Evolutionary conservation across 23 red algal genomes (phyloP), one percentile per base, ranked within the genome.

Genomic region (Rhodosorus marinus): DNA sequence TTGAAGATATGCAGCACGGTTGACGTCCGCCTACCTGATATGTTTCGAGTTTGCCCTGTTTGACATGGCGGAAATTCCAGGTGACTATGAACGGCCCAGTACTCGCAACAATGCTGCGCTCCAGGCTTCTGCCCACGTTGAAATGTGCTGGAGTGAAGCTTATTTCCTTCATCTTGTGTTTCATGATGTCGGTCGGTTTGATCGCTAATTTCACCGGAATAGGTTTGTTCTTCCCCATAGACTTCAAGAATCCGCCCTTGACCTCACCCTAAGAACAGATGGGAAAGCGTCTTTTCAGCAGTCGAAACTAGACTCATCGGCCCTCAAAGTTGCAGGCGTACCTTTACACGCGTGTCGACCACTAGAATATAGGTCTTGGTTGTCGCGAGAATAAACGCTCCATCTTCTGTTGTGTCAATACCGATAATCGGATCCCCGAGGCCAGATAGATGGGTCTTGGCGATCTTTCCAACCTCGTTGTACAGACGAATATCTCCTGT

Each of bases 11-110:
- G n/a, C n/a, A n/a, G n/a, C n/a, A n/a, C n/a, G n/a, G n/a, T n/a
- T n/a, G n/a, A n/a, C n/a, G n/a, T n/a, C n/a, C n/a, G n/a, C n/a
- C n/a, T n/a, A n/a, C n/a, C 15, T 43, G 38, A 29, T 84, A 84
- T 20, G 47, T 52, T 20, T 72, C 47, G 22, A 52, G 31, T 11
- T 54, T 33, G 7, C 79, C 79, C 23, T 48, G 36, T 48, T 84
- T 84, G n/a, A 84, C 79, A 9, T 59, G 47, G 21, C 79, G 57
- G 49, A 84, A 84, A 35, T 67, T 84, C 79, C 79, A 84, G 21
- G 55, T 68, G 17, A 84, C 60, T 35, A 84, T 45, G 41, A 84
- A 84, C 9, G 79, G 79, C 11, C 79, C 79, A 26, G 67, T 74
- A 26, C 65, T 72, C 34, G 79, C 75, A 2, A 84, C 66, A 46